phyloP scores from a whole-genome alignment of 225 moss, liverwort and hornwort genomes.

The Physcomitrellopsis africana region DNA sequence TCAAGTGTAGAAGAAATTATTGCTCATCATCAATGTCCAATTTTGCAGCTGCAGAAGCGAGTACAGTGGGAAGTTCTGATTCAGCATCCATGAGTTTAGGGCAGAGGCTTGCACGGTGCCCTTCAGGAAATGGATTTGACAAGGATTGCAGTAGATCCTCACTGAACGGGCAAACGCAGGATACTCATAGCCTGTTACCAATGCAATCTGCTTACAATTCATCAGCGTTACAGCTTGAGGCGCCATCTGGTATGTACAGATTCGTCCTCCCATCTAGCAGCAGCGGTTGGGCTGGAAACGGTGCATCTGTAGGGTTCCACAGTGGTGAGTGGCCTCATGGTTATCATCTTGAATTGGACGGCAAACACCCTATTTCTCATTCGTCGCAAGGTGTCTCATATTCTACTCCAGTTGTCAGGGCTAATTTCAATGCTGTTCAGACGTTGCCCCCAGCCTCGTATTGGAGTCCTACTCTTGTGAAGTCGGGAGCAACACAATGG shows the following conservation, averaged over 20 bases:
- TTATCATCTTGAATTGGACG: constrained; percentile 44
- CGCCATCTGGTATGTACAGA: constrained; percentile 16
- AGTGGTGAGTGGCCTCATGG: constrained; percentile 57
- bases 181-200: constrained; percentile 7
- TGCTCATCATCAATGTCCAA: constrained; percentile 1
- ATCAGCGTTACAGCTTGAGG: constrained; percentile 15
- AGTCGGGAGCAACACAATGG: constrained; percentile 34
- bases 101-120: constrained; percentile 31
- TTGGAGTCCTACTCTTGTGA: constrained; percentile 31
- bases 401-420: constrained; percentile 21
- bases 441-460: constrained; percentile 12
- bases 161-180: constrained; percentile 36
- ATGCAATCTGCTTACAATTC: constrained; percentile 8
- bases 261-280: constrained; percentile 17
- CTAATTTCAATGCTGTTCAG: not conserved
- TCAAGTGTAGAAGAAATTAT: not conserved
- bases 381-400: too few relatives aligned
- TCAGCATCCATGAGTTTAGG: constrained; percentile 35
- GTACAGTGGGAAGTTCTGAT: constrained; percentile 53
- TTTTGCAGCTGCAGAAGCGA: constrained; percentile 40
- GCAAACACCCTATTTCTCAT: constrained; percentile 22
- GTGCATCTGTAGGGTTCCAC: constrained; percentile 30
- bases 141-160: constrained; percentile 43
- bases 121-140: constrained; percentile 34
- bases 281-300: constrained; percentile 31